Base-by-base conservation (phyloP, 495 filamentous ascomycete species). In the Acidiella bohemica region DNA sequence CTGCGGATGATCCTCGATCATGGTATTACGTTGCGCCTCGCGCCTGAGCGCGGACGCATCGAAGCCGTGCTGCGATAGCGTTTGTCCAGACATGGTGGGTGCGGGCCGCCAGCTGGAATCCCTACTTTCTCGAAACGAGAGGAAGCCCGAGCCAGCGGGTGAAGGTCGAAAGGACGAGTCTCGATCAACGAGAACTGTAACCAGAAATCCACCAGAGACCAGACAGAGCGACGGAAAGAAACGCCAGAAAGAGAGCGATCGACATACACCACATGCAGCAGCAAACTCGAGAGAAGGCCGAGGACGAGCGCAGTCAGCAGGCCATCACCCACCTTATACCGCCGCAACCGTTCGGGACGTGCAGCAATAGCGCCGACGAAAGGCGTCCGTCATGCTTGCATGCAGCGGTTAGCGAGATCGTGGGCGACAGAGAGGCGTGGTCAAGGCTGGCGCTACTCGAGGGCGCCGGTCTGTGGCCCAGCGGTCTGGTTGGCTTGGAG, bases 71-170 rank as follows among this genome's bases (percentile, higher is more conserved):
- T 66, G 42, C 53, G 63, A 73, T 54, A 71, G 68, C 4, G 43
- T 72, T 73, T 46, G 78, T 72, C 57, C 63, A 59, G 59, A 78
- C 27, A 66, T 70, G 47, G 64, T 72, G n/a, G n/a, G n/a, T n/a
- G n/a, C n/a, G n/a, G n/a, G n/a, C n/a, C n/a, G n/a, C n/a, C n/a
- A 63, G 4, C 36, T 26, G 24, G 10, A 4, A 24, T 22, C 20
- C 23, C n/a, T 37, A 22, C 19, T 63, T 49, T 36, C 47, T 42
- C 50, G 51, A 39, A 55, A 46, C 8, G 33, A 32, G 3, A 32
- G 18, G 2, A 23, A 31, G 22, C 37, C 20, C 39, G 28, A n/a
- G 11, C 40, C 40, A 43, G 37, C 44, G 31, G 42, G 19, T n/a
- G n/a, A n/a, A n/a, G 13, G 23, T 8, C 13, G n/a, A 37, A 37